Evolutionary conservation across 495 filamentous ascomycete species (phyloP), one percentile per base, ranked within the genome.

Genomic region (Penicillium longicatenatum): DNA sequence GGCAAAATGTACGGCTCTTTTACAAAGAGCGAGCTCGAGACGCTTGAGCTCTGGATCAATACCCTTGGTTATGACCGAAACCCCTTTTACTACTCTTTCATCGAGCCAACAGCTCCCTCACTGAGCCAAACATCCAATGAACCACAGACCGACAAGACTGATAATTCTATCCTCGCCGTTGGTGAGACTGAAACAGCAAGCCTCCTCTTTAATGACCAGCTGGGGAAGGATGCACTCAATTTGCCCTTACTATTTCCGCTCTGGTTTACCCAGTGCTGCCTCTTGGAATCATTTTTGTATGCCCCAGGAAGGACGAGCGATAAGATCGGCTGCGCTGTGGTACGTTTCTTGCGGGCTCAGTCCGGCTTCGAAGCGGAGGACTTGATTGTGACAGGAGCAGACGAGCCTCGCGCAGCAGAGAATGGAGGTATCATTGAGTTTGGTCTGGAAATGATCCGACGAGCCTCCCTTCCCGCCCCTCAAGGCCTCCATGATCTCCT

Each of bases 1-100:
- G 79, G 75, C 10, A 70, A 67, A 26, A 80, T 80, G 78, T 82
- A 77, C 59, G 78, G 79, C 0, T 64, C 77, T 12, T 80, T 82
- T 59, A 80, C 78, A 10, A 58, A 69, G 9, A 55, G 58, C 22
- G 79, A 82, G 55, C 64, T 77, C 42, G 63, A 62, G 4, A 62
- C 61, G 9, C 30, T 79, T 26, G 56, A 52, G 54, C 50, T 37
- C 7, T 81, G 76, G 79, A 79, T 82, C 55, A 58, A 74, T 52
- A 54, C 46, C 7, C 21, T 57, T 6, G 22, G 47, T 6, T 9
- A 14, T 6, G 20, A 51, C 16, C 21, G 21, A 30, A 33, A 4
- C 26, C 47, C 19, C 2, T 35, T 44, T n/a, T 57, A 57, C 39
- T 43, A 20, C 22, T 11, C 20, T 5, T 57, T 57, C 26, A 21